Evolutionary conservation across 129 eudicot species (phyloP), one percentile per base, ranked within the genome.

Genomic region (Tagetes erecta): DNA sequence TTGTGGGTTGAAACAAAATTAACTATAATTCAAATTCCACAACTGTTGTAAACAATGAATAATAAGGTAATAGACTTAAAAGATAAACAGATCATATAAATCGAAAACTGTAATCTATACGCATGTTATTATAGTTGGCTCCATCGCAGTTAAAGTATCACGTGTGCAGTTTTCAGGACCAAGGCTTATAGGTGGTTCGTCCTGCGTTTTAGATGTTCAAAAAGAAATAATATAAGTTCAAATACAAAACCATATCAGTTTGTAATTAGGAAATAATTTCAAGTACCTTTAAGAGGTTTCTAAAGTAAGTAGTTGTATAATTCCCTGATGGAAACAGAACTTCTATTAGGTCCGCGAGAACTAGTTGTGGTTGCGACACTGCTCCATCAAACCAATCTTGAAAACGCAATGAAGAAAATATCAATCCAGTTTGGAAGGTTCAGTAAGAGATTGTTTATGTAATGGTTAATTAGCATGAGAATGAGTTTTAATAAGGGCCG

Each of bases 331-430:
- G 99, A 76, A 82, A 91, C 45, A 88, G 65, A 68, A 87, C 89
- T 85, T 91, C 96, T 49, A 81, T 76, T 1, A 95, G 80, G 83
- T 95, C 99, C 5, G 92, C 99, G 6, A 95, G 86, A 65, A 88
- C 99, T 67, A 95, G 72, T 64, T 95, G 99, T 4, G 99, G 99
- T 82, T 91, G 99, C 30, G 99, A 91, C 76, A 91, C 87, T 31
- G 97, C 97, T 80, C 97, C 96, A 68, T 95, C 95, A 9, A 67
- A 91, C 92, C 97, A 91, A 71, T 95, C 99, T 95, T 80, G 40
- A 27, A 66, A 67, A 52, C 64, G 36, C 65, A 7, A 36, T 44
- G 31, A 20, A 60, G 34, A 64, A 47, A 42, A 42, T 31, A 70
- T 45, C 33, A 65, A 56, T 44, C 30, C 6, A 36, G 36, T 35